Conservation (phyloP, 1,284 basidiomycete species). For the Moesziomyces globuligerus region DNA sequence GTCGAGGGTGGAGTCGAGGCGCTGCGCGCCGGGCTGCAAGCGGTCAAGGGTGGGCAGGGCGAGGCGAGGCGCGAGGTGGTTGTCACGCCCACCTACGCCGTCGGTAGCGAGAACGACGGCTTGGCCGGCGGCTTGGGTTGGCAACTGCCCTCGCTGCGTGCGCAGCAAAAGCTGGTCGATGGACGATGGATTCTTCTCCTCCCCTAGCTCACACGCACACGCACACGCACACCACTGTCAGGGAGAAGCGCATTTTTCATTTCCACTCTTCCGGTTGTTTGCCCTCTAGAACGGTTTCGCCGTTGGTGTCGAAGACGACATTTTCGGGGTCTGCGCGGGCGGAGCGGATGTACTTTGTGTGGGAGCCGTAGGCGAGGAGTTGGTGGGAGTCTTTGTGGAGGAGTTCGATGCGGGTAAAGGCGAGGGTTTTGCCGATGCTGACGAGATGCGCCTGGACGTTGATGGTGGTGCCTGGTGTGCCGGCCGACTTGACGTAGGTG, state of each 20-base stretch:
- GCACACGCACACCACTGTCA: too few relatives aligned
- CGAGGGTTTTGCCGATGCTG: conserved; percentile 59
- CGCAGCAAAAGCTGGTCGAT: conserved; percentile 54
- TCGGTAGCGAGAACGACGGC: conserved; percentile 54
- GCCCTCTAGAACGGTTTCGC: conserved; percentile 78
- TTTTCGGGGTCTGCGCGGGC: conserved; percentile 79
- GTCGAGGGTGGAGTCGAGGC: conserved; percentile 15
- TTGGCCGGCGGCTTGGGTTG: conserved; percentile 58
- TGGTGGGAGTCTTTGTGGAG: conserved; percentile 51
- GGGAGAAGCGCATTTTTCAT: too few relatives aligned
- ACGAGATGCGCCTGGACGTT: conserved; percentile 45
- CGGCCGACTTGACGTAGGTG: conserved; percentile 80
- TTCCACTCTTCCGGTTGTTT: conserved; percentile 52
- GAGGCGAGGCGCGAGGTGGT: conserved; percentile 41
- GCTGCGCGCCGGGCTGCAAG: conserved; percentile 23
- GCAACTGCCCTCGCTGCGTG: conserved; percentile 60
- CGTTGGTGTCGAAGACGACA: conserved; percentile 81
- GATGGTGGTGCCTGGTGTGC: conserved; percentile 64
- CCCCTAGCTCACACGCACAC: too few relatives aligned
- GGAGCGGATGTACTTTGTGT: conserved; percentile 87
- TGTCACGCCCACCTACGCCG: conserved; percentile 61
- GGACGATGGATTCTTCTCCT: conserved; percentile 57
- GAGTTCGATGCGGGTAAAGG: conserved; percentile 62
- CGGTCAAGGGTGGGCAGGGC: conserved; percentile 30
- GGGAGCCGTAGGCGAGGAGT: conserved; percentile 67